Evolutionary conservation across 2,329 filamentous ascomycete species (phyloP), one percentile per base, ranked within the genome.

Genomic region (Penicillium concentricum): DNA sequence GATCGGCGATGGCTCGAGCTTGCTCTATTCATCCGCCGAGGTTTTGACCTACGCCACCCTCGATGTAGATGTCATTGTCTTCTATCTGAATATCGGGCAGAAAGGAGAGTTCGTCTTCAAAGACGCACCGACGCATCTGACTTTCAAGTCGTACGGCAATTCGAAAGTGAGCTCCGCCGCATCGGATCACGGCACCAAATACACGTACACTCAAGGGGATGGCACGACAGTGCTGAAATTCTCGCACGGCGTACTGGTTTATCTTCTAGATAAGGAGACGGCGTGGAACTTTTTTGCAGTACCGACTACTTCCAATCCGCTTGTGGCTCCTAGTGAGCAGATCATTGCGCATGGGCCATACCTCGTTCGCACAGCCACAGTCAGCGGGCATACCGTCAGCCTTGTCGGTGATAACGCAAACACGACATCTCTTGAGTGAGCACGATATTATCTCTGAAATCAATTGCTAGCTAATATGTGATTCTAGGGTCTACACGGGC

Each of bases 271-370:
- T 42, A 75, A 79, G 22, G 67, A 76, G 12, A 78, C 81, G 0
- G 83, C 81, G 1, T 85, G 81, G 78, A 80, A 78, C 6, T 83
- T 85, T 65, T 85, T 81, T 72, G 82, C 82, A 2, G 78, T 82
- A 4, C 63, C 81, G 3, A 79, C 78, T 9, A 78, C 78, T 0
- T 64, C 62, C 1, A 72, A 79, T 53, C 82, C 82, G 0, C 69
- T 72, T 39, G 76, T 82, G 18, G 67, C 69, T 2, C 73, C 79
- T 0, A 62, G 77, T 48, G 67, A 82, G 58, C 81, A 84, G 35
- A 74, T 79, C 16, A 70, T 80, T 39, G 75, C 79, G 20, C 61
- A 76, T 2, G 78, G 78, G 1, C 77, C 78, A 2, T 79, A 79
- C 57, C 69, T 79, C 6, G 75, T 79, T n/a, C 72, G 78, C 35